phyloP scores from a whole-genome alignment of 2,329 filamentous ascomycete species.

The Alternaria gaisen region DNA sequence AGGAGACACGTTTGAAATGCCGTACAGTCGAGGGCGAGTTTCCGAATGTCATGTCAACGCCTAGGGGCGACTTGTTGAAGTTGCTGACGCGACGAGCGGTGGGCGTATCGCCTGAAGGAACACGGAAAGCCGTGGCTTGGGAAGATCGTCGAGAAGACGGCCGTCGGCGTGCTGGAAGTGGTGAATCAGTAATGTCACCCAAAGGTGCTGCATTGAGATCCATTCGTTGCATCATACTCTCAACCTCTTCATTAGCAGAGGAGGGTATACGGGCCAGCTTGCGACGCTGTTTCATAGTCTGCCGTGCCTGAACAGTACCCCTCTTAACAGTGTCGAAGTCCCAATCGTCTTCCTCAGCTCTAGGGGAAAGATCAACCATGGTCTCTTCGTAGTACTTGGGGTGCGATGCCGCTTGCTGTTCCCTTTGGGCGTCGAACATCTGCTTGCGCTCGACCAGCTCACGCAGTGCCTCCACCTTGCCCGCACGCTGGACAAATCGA shows the following conservation, averaged over 20 bases:
- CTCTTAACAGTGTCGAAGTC: slow-evolving; percentile 92
- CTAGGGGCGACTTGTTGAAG: slow-evolving; percentile 74
- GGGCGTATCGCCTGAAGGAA: slow-evolving; percentile 49
- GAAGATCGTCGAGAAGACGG: slow-evolving; percentile 50
- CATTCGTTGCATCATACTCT: slow-evolving; percentile 53
- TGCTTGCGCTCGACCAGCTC: slow-evolving; percentile 86
- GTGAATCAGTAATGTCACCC: slow-evolving; percentile 50
- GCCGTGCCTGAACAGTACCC: slow-evolving; percentile 63
- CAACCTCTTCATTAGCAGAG: slow-evolving; percentile 43
- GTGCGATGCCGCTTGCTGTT: slow-evolving; percentile 64
- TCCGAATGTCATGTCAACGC: slow-evolving; percentile 90
- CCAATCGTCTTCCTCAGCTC: slow-evolving; percentile 83
- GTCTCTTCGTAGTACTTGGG: slow-evolving; percentile 94
- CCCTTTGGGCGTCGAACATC: slow-evolving; percentile 78
- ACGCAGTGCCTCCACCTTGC: slow-evolving; percentile 86
- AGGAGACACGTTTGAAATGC: slow-evolving; percentile 88
- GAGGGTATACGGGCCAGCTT: slow-evolving; percentile 59
- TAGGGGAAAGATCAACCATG: slow-evolving; percentile 73
- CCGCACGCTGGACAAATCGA: slow-evolving; percentile 85
- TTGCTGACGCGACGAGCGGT: slow-evolving; percentile 57
- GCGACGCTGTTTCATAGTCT: slow-evolving; percentile 59
- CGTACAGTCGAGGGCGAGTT: slow-evolving; percentile 92
- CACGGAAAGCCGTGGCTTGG: slow-evolving; percentile 49
- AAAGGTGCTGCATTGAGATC: slow-evolving; percentile 57
- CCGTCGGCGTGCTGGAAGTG: slow-evolving; percentile 39